Evolutionary conservation across 176 grass and related monocot genomes (phyloP).

Genomic region (Chloris gayana): DNA sequence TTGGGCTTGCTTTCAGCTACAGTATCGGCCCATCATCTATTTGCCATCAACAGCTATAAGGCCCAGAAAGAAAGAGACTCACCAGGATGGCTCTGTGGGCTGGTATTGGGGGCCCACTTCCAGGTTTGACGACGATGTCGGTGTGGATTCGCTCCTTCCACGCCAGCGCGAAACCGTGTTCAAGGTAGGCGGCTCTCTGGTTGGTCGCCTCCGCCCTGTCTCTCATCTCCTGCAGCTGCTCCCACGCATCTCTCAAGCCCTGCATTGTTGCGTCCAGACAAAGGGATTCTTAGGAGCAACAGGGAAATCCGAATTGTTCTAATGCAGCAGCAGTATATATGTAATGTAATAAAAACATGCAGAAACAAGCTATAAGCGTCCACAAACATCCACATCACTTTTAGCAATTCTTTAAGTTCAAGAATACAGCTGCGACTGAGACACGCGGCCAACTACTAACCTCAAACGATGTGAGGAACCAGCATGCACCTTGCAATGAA

Average conservation of each 20-base stretch:
- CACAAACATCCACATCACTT: slow-evolving; percentile 12
- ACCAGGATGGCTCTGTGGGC: slow-evolving; percentile 86
- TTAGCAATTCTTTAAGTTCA: slow-evolving; percentile 18
- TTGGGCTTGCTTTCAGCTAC: no score
- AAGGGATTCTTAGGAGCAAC: background rate
- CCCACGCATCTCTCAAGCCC: slow-evolving; percentile 65
- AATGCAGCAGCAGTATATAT: background rate
- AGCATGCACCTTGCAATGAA: no score
- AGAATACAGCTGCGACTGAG: slow-evolving; percentile 20
- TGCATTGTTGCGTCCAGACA: slow-evolving; percentile 17
- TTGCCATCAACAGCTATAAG: no score
- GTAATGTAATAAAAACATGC: background rate
- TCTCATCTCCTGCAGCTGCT: slow-evolving; percentile 65
- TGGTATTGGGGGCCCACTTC: slow-evolving; percentile 53
- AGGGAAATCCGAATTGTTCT: no score
- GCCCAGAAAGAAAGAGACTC: background rate
- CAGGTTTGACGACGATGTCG: slow-evolving; percentile 69
- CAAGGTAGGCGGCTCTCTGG: slow-evolving; percentile 54
- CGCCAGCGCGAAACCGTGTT: slow-evolving; percentile 46
- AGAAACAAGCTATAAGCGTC: background rate
- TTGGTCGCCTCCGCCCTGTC: slow-evolving; percentile 41
- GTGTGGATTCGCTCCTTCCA: slow-evolving; percentile 72
- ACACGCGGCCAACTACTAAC: slow-evolving; percentile 7
- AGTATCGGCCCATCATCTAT: no score
- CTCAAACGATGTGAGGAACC: background rate